Evolutionary conservation across 1,139 yeast species (phyloP), one percentile per base, ranked within the genome.

Genomic region (Kurtzmaniella quercitrusa): DNA sequence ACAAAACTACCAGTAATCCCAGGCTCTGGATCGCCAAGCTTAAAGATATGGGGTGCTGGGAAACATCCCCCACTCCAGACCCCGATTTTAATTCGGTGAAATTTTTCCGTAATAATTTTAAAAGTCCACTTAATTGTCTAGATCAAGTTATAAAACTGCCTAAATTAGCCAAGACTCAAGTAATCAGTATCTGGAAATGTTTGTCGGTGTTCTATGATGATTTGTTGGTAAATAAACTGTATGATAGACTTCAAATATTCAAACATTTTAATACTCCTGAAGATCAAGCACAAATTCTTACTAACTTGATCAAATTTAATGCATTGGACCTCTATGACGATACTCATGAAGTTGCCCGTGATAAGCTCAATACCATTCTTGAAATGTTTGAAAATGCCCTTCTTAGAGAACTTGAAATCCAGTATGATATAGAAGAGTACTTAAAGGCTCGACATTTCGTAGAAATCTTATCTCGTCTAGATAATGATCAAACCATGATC

Each of bases 351-450:
- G 57, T 63, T 6, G 70, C 70, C 19, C 56, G 70, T 29, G 79
- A 74, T 41, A 75, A 79, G 50, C 63, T 84, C 41, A 72, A 71
- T 34, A 70, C 85, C 1, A 69, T 83, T n/a, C 63, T 81, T 40
- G 94, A 85, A 55, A 70, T 86, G 34, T 87, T 88, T 57, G 85
- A 85, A 43, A 85, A 77, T 56, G 89, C 94, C 0, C 73, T 86
- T 8, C 59, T 87, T 29, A 66, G 81, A 40, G 96, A 89, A 52
- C 72, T 90, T 51, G 94, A 85, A 45, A 65, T 73, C 34, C 79
- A 75, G 51, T 77, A 78, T 51, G 82, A 77, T 42, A 61, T 70
- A 2, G 68, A 73, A 43, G 82, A 85, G 43, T 75, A 64, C 51
- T 57, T 55, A 11, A 56, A 62, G 23, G 63, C 75, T 14, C 57